These are phyloP conservation scores for Ophiostoma ulmi DNA, from an alignment of 2,329 filamentous ascomycete genomes.

Conservation along the genomic window DNA sequence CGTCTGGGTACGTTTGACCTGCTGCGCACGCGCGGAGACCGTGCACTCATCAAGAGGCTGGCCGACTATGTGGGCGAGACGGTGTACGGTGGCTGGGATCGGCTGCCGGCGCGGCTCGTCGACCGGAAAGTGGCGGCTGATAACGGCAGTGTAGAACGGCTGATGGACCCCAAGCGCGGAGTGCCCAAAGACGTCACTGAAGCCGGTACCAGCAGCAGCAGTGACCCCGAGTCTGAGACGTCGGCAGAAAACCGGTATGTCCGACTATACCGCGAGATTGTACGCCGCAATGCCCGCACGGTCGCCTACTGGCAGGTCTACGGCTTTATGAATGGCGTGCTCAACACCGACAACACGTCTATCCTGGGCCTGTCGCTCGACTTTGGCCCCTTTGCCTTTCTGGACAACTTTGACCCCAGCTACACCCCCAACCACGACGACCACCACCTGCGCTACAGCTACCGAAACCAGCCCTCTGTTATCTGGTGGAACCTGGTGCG, in stretches of 20 bases:
- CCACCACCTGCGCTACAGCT: conserved; percentile 77
- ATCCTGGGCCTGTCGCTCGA: conserved; percentile 85
- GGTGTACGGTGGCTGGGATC: conserved; percentile 82
- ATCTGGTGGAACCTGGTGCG: conserved; percentile 99
- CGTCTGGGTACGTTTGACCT: conserved; percentile 95
- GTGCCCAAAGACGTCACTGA: conserved; percentile 19
- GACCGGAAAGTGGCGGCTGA: conserved; percentile 35
- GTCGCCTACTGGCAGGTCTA: conserved; percentile 96
- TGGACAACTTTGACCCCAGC: conserved; percentile 89
- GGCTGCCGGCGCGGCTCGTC: conserved; percentile 59
- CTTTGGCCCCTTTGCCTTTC: conserved; percentile 94
- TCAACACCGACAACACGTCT: conserved; percentile 97
- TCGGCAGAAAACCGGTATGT: conserved; percentile 79
- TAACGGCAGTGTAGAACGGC: conserved; percentile 10
- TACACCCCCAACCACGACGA: conserved; percentile 99
- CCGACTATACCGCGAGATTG: conserved; percentile 80
- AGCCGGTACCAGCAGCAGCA: neutral
- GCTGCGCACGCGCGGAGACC: conserved; percentile 74
- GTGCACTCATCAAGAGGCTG: conserved; percentile 65
- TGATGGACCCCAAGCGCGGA: conserved; percentile 30
- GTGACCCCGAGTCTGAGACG: neutral
- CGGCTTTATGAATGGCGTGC: conserved; percentile 97
- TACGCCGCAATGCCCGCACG: conserved; percentile 75
- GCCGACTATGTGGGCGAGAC: conserved; percentile 82
- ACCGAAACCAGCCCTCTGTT: conserved; percentile 88